phyloP scores from a whole-genome alignment of 805 yeast genomes.

The Ogataea pignaliae region DNA sequence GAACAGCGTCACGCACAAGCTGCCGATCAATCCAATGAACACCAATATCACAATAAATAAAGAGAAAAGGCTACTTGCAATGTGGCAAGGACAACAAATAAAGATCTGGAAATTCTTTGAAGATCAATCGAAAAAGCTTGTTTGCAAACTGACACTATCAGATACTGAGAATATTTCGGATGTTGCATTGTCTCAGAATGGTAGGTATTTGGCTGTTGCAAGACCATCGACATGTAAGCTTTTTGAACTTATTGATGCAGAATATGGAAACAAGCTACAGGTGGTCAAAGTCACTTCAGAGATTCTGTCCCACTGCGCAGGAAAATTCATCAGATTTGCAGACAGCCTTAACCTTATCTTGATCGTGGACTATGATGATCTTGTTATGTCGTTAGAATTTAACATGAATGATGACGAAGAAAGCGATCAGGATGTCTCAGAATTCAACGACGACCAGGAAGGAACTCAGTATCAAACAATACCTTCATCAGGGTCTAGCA shows the following conservation, averaged over 20 bases:
- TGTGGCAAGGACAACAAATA: conserved; percentile 80
- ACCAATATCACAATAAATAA: conserved; percentile 35
- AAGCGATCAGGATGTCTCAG: conserved; percentile 28
- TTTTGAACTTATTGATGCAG: conserved; percentile 50
- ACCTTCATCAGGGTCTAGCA: neutral
- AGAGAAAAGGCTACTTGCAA: conserved; percentile 47
- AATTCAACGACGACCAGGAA: conserved; percentile 38
- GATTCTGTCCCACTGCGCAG: conserved; percentile 42
- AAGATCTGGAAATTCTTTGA: conserved; percentile 67
- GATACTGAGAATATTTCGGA: conserved; percentile 79
- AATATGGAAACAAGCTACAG: conserved; percentile 28
- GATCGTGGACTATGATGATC: conserved; percentile 58
- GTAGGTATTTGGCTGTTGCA: conserved; percentile 65
- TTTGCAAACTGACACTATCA: conserved; percentile 58
- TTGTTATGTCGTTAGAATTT: conserved; percentile 32
- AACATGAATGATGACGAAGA: conserved; percentile 37
- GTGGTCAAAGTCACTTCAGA: conserved; percentile 52
- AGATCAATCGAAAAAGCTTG: conserved; percentile 46
- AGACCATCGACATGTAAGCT: conserved; percentile 64
- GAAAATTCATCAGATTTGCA: conserved; percentile 47
- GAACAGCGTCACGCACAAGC: conserved; percentile 66
- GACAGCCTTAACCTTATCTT: conserved; percentile 39
- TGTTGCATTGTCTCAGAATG: conserved; percentile 63
- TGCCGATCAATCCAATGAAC: conserved; percentile 42
- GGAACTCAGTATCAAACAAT: conserved; percentile 30